A percentile compares a stretch with the other conserved stretches of the same genome.
Conservation (phyloP, 164 flowering plant genomes). For the Vitis labrusca region DNA sequence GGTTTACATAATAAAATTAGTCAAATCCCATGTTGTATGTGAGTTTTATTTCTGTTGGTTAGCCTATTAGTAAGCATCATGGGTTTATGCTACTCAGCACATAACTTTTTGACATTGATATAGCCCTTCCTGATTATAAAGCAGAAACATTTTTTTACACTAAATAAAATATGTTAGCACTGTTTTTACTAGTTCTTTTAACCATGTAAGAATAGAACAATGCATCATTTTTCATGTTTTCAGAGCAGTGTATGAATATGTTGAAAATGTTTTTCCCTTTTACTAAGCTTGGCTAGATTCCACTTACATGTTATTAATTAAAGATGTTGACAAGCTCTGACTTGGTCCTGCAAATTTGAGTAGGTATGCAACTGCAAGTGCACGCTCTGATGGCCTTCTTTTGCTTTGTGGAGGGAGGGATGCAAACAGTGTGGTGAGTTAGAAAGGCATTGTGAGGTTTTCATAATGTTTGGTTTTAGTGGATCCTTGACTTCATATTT, state of each 20-base stretch:
- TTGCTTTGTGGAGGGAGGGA: slow-evolving; percentile 99
- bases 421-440: slow-evolving; percentile 91
- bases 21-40: too few relatives aligned
- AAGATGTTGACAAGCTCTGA: background rate
- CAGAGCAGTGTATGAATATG: too few relatives aligned
- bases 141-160: too few relatives aligned
- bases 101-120: too few relatives aligned
- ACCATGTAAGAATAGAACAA: too few relatives aligned
- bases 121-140: too few relatives aligned
- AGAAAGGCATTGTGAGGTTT: background rate
- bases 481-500: background rate
- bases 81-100: background rate
- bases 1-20: too few relatives aligned
- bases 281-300: background rate
- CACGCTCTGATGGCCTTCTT: slow-evolving; percentile 98
- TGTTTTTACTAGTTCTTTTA: too few relatives aligned
- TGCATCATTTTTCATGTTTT: too few relatives aligned
- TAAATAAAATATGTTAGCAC: too few relatives aligned
- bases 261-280: background rate
- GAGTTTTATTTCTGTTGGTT: too few relatives aligned
- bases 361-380: slow-evolving; percentile 99
- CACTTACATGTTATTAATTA: background rate
- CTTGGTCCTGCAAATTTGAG: slow-evolving; percentile 10
- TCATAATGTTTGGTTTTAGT: background rate
- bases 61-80: background rate